Base-by-base conservation (phyloP, 306 rosid genomes). In the Vigna nakashimae region DNA sequence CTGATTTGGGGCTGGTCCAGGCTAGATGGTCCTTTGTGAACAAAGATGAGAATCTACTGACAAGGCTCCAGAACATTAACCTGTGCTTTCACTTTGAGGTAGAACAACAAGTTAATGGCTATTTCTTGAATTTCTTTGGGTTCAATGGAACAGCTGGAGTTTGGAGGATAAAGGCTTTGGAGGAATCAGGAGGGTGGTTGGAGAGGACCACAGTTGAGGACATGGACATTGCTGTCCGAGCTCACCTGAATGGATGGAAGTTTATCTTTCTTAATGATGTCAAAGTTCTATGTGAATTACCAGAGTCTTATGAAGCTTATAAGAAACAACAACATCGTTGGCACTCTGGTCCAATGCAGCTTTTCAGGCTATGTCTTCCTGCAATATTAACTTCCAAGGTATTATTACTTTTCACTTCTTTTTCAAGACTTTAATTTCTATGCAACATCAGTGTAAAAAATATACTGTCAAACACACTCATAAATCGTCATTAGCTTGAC, bases 281-380 rank as follows among this genome's bases (percentile, higher is more conserved):
- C 58, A 90, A 82, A 82, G 98, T 86, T 58, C 91, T 91, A 13
- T 96, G 99, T 78, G 99, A 96, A 66, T 82, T 96, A 13, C 99
- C 99, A 6, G 99, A 93, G 86, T 96, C 98, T 4, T 96, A 96
- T 78, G 99, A 96, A 86, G 84, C 99, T 74, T 96, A 96, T 11
- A 92, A 93, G 92, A 96, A 96, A 64, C 99, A 96, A 75, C 99
- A 96, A 78, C 98, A 96, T 79, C 93, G 99, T 2, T 96, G 99
- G 99, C 99, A 96, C 65, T 96, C 99, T 0, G 99, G 99, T 71
- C 99, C 99, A 0, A 96, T 96, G 99, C 99, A 96, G 85, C 99
- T 96, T 63, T 96, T 96, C 80, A 74, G 97, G 57, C 84, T 93
- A 7, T 96, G 98, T 42, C 93, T 96, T 76, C 98, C 99, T 67